These are phyloP conservation scores for Cyclotella choctawhatcheeana DNA, from an alignment of 108 stramenopile genomes.

Conservation along the genomic window DNA sequence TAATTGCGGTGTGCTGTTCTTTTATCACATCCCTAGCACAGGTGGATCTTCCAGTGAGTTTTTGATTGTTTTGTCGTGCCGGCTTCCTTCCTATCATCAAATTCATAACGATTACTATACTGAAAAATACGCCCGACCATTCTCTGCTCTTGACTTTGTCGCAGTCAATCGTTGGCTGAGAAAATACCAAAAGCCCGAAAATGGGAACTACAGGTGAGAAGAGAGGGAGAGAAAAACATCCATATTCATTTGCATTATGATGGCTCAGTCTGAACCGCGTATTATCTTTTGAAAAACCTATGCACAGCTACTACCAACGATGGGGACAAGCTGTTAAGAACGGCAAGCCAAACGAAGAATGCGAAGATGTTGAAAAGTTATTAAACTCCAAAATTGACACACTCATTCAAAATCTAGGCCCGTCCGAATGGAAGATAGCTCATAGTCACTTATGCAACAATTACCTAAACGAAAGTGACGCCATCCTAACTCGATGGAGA, in stretches of 20 bases:
- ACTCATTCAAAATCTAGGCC: constrained; percentile 34
- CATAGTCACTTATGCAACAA: constrained; percentile 38
- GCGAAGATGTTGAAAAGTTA: constrained; percentile 1
- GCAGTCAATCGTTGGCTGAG: constrained; percentile 15
- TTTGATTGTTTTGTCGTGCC: background rate
- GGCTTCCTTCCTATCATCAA: background rate
- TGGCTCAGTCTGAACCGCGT: too few species aligned
- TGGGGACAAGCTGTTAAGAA: constrained; percentile 17
- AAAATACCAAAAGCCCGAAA: constrained; percentile 20
- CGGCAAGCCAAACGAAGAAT: constrained; percentile 5
- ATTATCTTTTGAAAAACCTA: too few species aligned
- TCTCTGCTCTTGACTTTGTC: background rate
- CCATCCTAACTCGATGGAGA: constrained; percentile 36
- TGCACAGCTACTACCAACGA: constrained; percentile 8
- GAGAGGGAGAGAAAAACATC: background rate
- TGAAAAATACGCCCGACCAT: too few species aligned
- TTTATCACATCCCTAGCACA: constrained; percentile 52
- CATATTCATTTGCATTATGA: too few species aligned
- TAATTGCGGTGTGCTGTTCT: constrained; percentile 31
- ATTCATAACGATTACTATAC: background rate
- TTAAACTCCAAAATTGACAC: constrained; percentile 12
- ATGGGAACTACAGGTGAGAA: constrained; percentile 17
- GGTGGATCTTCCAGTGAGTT: constrained; percentile 36
- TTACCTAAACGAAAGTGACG: constrained; percentile 38
- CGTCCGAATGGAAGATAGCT: constrained; percentile 50